Conservation (phyloP, 2,329 filamentous ascomycete genomes). For the Alternaria gaisen region DNA sequence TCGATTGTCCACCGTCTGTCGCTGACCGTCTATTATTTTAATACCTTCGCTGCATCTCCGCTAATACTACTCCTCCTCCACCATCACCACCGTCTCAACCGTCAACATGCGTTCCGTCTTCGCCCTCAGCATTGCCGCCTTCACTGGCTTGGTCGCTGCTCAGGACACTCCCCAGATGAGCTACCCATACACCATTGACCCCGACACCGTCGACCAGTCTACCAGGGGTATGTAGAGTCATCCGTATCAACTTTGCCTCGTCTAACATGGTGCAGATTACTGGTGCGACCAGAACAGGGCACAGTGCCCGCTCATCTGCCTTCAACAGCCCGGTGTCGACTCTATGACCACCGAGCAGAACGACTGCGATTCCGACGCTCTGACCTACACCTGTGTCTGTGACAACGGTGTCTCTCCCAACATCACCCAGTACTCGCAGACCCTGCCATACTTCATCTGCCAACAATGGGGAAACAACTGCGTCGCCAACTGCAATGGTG, state of each 20-base stretch:
- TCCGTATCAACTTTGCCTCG: neutral
- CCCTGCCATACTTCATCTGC: slow-evolving; percentile 81
- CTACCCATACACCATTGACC: slow-evolving; percentile 65
- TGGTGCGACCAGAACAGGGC: slow-evolving; percentile 73
- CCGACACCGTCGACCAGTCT: slow-evolving; percentile 64
- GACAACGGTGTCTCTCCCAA: slow-evolving; percentile 72
- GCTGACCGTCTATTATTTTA: slow-evolving; percentile 29
- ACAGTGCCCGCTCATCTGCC: slow-evolving; percentile 77
- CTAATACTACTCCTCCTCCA: slow-evolving; percentile 4
- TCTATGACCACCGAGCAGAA: slow-evolving; percentile 64
- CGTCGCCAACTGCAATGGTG: slow-evolving; percentile 64
- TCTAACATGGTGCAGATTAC: slow-evolving; percentile 54
- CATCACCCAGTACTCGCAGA: slow-evolving; percentile 78
- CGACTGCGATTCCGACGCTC: slow-evolving; percentile 68
- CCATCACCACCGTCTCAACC: slow-evolving; percentile 13
- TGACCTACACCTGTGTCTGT: slow-evolving; percentile 79
- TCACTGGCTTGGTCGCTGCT: slow-evolving; percentile 62
- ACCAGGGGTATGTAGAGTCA: slow-evolving; percentile 59
- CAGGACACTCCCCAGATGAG: slow-evolving; percentile 47
- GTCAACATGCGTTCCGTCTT: slow-evolving; percentile 58
- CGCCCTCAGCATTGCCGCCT: slow-evolving; percentile 61
- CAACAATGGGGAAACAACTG: slow-evolving; percentile 75
- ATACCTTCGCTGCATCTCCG: slow-evolving; percentile 20
- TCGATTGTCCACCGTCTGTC: slow-evolving; percentile 28
- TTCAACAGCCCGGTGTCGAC: slow-evolving; percentile 62